phyloP scores from a whole-genome alignment of 108 stramenopile species.

The Cyclotella cryptica region DNA sequence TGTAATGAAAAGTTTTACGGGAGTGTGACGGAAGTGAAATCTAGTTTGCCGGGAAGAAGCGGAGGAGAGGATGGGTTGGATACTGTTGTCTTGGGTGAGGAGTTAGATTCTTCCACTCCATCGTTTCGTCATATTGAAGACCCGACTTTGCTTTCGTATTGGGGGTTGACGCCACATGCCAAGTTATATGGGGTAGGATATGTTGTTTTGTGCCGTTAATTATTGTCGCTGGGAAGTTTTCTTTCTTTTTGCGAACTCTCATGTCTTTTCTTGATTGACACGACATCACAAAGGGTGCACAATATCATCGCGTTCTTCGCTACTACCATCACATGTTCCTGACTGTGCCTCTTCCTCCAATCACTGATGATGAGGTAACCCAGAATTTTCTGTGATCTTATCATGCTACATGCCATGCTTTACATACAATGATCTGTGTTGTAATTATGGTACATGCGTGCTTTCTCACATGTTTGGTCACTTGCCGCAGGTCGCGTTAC shows the following conservation, averaged over 20 bases:
- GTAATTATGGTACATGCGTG: no score
- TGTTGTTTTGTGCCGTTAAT: background rate
- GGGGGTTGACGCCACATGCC: constrained; percentile 31
- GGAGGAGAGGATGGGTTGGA: background rate
- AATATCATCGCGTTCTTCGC: constrained; percentile 35
- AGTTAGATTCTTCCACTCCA: background rate
- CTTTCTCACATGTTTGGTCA: constrained; percentile 1
- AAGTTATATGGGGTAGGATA: constrained; percentile 29
- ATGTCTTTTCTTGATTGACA: background rate
- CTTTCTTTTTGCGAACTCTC: background rate
- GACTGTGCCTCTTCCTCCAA: constrained; percentile 19
- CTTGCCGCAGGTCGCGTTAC: constrained; percentile 29
- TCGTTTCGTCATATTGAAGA: constrained; percentile 40
- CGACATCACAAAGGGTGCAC: constrained; percentile 5
- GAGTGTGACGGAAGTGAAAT: background rate
- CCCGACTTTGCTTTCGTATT: constrained; percentile 23
- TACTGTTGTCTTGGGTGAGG: background rate
- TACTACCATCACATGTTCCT: constrained; percentile 28
- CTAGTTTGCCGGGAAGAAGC: background rate
- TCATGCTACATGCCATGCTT: background rate
- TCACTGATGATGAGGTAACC: background rate
- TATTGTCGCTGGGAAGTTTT: background rate
- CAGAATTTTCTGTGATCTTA: background rate
- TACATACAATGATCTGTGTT: no score
- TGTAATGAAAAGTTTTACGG: constrained; percentile 21